Conservation (phyloP, 2,329 filamentous ascomycete species). For the Arthrobotrys pseudoclavata region DNA sequence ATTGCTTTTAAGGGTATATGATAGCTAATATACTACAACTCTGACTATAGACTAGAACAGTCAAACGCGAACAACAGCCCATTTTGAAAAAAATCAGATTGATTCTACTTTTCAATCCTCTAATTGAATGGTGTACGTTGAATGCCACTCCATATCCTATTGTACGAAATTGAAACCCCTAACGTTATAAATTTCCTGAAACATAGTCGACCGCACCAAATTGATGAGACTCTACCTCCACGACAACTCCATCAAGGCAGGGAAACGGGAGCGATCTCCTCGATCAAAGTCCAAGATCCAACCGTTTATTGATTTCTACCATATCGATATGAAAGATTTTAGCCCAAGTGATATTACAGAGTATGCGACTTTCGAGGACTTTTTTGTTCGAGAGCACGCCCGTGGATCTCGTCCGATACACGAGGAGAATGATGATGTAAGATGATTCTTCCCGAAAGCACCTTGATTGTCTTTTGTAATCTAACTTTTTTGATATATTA, state of each 20-base stretch:
- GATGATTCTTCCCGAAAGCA: neutral
- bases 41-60: constrained; percentile 63
- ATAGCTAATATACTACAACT: neutral
- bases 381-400: constrained; percentile 62
- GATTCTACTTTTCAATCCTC: constrained; percentile 67
- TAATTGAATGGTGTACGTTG: constrained; percentile 65
- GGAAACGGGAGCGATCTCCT: constrained; percentile 61
- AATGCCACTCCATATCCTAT: neutral
- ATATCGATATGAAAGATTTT: constrained; percentile 67
- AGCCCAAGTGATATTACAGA: constrained; percentile 65
- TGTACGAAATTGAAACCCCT: neutral
- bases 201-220: constrained; percentile 65
- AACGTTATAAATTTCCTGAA: neutral
- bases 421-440: neutral
- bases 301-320: constrained; percentile 66
- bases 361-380: constrained; percentile 62
- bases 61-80: constrained; percentile 66
- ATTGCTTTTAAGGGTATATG: neutral
- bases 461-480: neutral
- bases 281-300: constrained; percentile 66
- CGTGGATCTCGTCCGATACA: constrained; percentile 66
- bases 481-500: neutral
- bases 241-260: constrained; percentile 61
- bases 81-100: constrained; percentile 67
- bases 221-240: constrained; percentile 66